phyloP scores from a whole-genome alignment of 495 filamentous ascomycete genomes.

The Diplogelasinospora grovesii region DNA sequence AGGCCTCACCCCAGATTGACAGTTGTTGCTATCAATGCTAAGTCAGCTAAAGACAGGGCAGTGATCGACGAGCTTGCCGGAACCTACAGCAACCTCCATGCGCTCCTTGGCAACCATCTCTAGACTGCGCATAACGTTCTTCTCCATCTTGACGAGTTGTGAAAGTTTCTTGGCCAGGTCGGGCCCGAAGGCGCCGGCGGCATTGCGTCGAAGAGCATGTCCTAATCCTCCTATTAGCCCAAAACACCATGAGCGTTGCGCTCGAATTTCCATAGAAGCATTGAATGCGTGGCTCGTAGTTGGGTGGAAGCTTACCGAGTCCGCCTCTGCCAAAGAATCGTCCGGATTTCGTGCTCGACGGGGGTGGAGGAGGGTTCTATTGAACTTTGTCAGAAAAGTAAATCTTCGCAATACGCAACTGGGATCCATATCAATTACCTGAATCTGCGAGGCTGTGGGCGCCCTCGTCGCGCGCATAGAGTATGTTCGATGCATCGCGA shows the following conservation, averaged over 20 bases:
- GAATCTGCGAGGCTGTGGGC: conserved; percentile 61
- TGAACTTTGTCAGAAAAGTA: conserved; percentile 11
- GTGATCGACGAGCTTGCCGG: too few relatives aligned
- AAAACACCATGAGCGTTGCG: conserved; percentile 6
- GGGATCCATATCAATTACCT: conserved; percentile 31
- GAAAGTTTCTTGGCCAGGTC: conserved; percentile 96
- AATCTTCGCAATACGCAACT: too few relatives aligned
- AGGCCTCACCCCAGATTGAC: conserved; percentile 93
- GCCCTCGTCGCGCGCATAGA: conserved; percentile 95
- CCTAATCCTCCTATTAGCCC: conserved; percentile 45
- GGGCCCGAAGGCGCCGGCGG: conserved; percentile 90
- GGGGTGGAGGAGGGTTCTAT: conserved; percentile 88
- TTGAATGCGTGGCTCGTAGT: too few relatives aligned
- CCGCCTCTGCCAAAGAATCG: conserved; percentile 80
- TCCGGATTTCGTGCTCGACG: conserved; percentile 82
- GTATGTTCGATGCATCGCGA: conserved; percentile 91
- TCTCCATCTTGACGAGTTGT: conserved; percentile 99
- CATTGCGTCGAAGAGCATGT: conserved; percentile 86
- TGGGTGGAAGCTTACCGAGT: conserved; percentile 69
- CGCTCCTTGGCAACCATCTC: conserved; percentile 90
- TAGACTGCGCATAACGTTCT: conserved; percentile 99
- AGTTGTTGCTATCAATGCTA: conserved; percentile 99
- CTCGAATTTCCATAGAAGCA: background rate
- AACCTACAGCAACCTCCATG: conserved; percentile 92
- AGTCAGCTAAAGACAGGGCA: too few relatives aligned